These are phyloP conservation scores for Plectosphaerella cucumerina DNA, from an alignment of 2,329 filamentous ascomycete genomes.

Conservation along the genomic window DNA sequence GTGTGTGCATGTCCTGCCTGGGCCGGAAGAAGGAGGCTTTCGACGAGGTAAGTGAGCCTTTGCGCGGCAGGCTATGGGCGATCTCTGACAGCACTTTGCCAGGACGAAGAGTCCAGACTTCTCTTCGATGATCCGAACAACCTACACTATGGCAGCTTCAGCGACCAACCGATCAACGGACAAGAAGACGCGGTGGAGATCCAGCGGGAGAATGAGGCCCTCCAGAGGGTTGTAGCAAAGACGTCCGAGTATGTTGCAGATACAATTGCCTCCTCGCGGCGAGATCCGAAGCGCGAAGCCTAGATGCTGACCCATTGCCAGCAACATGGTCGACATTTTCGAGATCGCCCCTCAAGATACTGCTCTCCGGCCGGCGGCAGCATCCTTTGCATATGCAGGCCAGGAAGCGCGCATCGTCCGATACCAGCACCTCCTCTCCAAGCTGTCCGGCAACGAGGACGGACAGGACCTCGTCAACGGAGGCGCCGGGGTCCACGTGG, in stretches of 20 bases:
- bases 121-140: conserved; percentile 58
- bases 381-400: conserved; percentile 44
- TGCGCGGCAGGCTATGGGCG: too few species aligned
- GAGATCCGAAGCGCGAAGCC: neutral
- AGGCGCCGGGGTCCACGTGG: conserved; percentile 42
- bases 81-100: neutral
- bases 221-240: conserved; percentile 59
- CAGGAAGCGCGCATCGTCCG: conserved; percentile 53
- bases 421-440: conserved; percentile 60
- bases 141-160: conserved; percentile 60
- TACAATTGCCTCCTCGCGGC: neutral
- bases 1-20: conserved; percentile 58
- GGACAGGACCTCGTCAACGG: conserved; percentile 14
- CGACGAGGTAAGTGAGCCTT: conserved; percentile 44
- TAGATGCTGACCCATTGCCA: conserved; percentile 23
- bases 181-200: conserved; percentile 59
- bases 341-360: conserved; percentile 55
- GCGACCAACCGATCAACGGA: conserved; percentile 47
- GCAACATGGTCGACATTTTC: conserved; percentile 66
- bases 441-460: conserved; percentile 46
- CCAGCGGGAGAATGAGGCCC: conserved; percentile 59
- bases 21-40: conserved; percentile 47
- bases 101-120: conserved; percentile 55
- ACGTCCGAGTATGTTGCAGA: conserved; percentile 53
- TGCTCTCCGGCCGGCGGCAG: conserved; percentile 25